Evolutionary conservation across 2,329 filamentous ascomycete species (phyloP), one percentile per base, ranked within the genome.

Genomic region (Teratosphaeria nubilosa): DNA sequence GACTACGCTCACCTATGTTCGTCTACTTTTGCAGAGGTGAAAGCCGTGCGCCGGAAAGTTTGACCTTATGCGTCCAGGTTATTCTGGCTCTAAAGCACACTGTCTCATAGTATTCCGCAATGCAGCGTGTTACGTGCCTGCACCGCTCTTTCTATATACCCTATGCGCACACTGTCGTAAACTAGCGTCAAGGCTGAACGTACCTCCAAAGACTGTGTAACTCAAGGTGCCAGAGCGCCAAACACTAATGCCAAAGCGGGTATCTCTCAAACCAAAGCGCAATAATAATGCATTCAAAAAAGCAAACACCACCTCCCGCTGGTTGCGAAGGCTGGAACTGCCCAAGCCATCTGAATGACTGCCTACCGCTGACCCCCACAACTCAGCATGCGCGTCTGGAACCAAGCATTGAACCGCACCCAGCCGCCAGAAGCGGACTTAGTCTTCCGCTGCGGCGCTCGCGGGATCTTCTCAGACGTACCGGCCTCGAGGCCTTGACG

Each of bases 321-420:
- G 27, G 27, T 7, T 30, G 27, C n/a, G n/a, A n/a, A n/a, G n/a
- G n/a, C n/a, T n/a, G 27, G 27, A 30, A 30, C 27, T 7, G 27
- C 27, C 5, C 2, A 30, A 3, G 5, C 27, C 34, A n/a, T 41
- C 5, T n/a, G 5, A 16, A 10, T 48, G 32, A 25, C 32, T 25
- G 41, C 32, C 27, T 34, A 50, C 31, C 54, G 54, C 11, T 32
- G n/a, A 24, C 48, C n/a, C 2, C 27, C 27, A 56, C 81, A 73
- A 60, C 79, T 77, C 61, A 82, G 75, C 57, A 82, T 66, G 59
- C 79, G 73, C 41, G 80, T 82, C 64, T 77, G 75, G 62, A 81
- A 72, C 80, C 80, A 83, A 2, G 80, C 80, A 53, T 82, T 70
- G 64, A 82, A 82, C n/a, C 77, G 70, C 56, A 81, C 72, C 80